These are phyloP conservation scores for Fagopyrum tataricum DNA, from an alignment of 148 eudicot genomes.

Conservation along the genomic window DNA sequence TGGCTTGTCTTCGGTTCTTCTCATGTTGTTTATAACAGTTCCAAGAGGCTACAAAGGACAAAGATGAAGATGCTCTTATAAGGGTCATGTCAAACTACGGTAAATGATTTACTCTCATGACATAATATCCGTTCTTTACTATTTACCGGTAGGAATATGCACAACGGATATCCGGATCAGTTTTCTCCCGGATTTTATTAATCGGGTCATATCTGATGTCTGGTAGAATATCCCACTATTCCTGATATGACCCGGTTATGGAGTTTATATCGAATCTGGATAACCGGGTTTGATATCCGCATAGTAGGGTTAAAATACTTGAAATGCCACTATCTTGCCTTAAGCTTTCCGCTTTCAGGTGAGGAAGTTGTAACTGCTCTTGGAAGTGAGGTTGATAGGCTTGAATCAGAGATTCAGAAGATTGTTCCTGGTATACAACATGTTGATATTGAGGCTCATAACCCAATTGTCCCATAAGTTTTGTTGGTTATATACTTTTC, in stretches of 20 bases:
- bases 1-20: background rate
- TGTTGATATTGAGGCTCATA: slow-evolving; percentile 96
- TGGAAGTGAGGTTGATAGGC: slow-evolving; percentile 95
- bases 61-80: slow-evolving; percentile 49
- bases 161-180: too few species aligned
- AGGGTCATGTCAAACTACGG: slow-evolving; percentile 85
- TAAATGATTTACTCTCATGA: slow-evolving; percentile 14
- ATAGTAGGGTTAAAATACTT: too few species aligned
- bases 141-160: background rate
- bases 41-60: slow-evolving; percentile 62
- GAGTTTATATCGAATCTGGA: too few species aligned
- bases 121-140: background rate
- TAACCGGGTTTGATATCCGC: too few species aligned
- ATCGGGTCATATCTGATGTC: too few species aligned
- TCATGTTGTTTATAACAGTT: slow-evolving; percentile 40
- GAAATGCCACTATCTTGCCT: too few species aligned
- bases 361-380: slow-evolving; percentile 93
- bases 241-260: too few species aligned
- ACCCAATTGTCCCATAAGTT: slow-evolving; percentile 33
- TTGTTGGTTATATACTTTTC: too few species aligned
- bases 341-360: slow-evolving; percentile 33
- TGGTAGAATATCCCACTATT: too few species aligned
- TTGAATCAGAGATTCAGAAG: slow-evolving; percentile 76
- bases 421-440: slow-evolving; percentile 96
- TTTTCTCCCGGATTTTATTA: too few species aligned